These are phyloP conservation scores for Apiospora phragmitis DNA, from an alignment of 2,329 filamentous ascomycete genomes.

Conservation along the genomic window DNA sequence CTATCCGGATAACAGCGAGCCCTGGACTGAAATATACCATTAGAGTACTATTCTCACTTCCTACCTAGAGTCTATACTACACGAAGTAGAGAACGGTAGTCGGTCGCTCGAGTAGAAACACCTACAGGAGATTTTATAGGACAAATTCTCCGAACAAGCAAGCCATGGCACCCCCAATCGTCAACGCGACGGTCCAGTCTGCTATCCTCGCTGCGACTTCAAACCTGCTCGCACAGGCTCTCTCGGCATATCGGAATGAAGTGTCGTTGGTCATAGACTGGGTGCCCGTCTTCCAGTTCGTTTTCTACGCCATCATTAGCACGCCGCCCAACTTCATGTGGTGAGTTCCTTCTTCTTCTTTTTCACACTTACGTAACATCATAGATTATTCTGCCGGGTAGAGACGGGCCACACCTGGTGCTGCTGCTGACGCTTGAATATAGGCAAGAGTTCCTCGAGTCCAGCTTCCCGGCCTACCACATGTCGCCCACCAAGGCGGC, in stretches of 20 bases:
- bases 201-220: constrained; percentile 65
- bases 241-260: constrained; percentile 61
- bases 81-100: neutral
- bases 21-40: neutral
- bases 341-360: constrained; percentile 43
- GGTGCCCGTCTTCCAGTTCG: constrained; percentile 72
- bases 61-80: neutral
- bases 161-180: constrained; percentile 46
- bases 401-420: neutral
- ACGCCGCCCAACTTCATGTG: constrained; percentile 84
- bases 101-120: neutral
- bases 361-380: neutral
- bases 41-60: neutral
- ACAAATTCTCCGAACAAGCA: neutral
- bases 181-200: constrained; percentile 64
- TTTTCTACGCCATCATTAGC: constrained; percentile 70
- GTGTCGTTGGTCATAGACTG: constrained; percentile 67
- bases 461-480: constrained; percentile 68
- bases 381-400: neutral
- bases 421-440: neutral
- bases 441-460: constrained; percentile 76
- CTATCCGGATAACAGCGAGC: neutral
- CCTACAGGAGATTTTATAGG: neutral
- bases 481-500: constrained; percentile 40
- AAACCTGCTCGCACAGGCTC: constrained; percentile 71